These are phyloP conservation scores for Stemphylium lycopersici DNA, from an alignment of 2,329 filamentous ascomycete genomes.

Conservation along the genomic window DNA sequence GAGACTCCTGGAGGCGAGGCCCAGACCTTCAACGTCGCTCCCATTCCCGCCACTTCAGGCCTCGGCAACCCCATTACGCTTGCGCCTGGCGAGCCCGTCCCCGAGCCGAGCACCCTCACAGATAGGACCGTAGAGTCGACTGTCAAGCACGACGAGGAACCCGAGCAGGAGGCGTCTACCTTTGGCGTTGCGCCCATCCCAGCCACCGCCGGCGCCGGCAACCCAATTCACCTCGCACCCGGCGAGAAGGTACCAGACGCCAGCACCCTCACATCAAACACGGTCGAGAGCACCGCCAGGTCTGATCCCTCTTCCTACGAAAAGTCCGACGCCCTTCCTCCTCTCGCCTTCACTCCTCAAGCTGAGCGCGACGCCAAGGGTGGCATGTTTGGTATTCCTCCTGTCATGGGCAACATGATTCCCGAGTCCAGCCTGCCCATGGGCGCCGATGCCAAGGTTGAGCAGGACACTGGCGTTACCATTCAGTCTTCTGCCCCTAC, in stretches of 20 bases:
- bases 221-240: constrained; percentile 79
- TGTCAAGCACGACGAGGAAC: constrained; percentile 43
- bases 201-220: constrained; percentile 66
- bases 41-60: constrained; percentile 64
- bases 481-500: constrained; percentile 52
- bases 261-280: constrained; percentile 68
- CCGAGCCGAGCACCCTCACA: constrained; percentile 68
- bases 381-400: constrained; percentile 55
- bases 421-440: constrained; percentile 84
- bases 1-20: constrained; percentile 52
- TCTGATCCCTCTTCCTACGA: constrained; percentile 85
- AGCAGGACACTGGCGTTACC: constrained; percentile 48
- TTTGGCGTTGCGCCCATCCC: constrained; percentile 66
- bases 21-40: constrained; percentile 61
- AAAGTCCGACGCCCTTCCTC: constrained; percentile 68
- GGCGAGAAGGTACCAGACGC: constrained; percentile 80
- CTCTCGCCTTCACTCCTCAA: constrained; percentile 52
- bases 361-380: constrained; percentile 52
- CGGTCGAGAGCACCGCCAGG: constrained; percentile 65
- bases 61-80: constrained; percentile 79
- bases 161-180: constrained; percentile 45
- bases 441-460: constrained; percentile 52
- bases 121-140: constrained; percentile 73
- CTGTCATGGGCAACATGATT: constrained; percentile 68
- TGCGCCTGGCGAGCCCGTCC: constrained; percentile 79